phyloP scores from a whole-genome alignment of 148 eudicot species.

The Amaranthus hypochondriacus region DNA sequence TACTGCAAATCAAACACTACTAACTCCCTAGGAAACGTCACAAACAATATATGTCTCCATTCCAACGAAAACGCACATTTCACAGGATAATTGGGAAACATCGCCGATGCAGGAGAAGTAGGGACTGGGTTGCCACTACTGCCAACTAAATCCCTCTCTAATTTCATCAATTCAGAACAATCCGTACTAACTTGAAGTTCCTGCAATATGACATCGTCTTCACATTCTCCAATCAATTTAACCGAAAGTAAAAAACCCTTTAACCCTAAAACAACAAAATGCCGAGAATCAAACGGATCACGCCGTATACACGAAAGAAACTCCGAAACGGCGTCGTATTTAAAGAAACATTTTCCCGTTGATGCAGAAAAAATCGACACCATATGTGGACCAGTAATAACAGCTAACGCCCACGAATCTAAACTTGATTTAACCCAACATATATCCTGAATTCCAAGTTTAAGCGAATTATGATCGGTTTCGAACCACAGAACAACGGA shows the following conservation, averaged over 20 bases:
- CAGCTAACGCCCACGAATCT: conserved; percentile 64
- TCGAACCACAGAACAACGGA: conserved; percentile 51
- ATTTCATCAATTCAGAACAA: conserved; percentile 49
- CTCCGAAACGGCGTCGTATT: conserved; percentile 66
- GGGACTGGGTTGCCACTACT: neutral
- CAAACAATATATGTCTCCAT: conserved; percentile 75
- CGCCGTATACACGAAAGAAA: conserved; percentile 62
- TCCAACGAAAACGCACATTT: conserved; percentile 67
- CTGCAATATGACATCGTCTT: conserved; percentile 49
- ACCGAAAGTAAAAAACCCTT: conserved; percentile 59
- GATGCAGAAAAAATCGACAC: conserved; percentile 54
- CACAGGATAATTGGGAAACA: conserved; percentile 59
- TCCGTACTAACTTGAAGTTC: conserved; percentile 57
- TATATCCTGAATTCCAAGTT: conserved; percentile 77
- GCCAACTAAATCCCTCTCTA: conserved; percentile 63
- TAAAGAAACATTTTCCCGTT: conserved; percentile 72
- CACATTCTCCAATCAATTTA: conserved; percentile 50
- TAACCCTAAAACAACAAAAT: conserved; percentile 57
- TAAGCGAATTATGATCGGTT: conserved; percentile 18
- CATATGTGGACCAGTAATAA: conserved; percentile 65
- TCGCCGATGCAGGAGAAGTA: conserved; percentile 55
- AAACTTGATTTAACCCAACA: conserved; percentile 71
- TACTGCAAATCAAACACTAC: conserved; percentile 89
- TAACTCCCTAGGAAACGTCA: conserved; percentile 83
- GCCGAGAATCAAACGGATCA: conserved; percentile 82